phyloP scores from a whole-genome alignment of 768 basidiomycete genomes.

The Auricularia sp. region DNA sequence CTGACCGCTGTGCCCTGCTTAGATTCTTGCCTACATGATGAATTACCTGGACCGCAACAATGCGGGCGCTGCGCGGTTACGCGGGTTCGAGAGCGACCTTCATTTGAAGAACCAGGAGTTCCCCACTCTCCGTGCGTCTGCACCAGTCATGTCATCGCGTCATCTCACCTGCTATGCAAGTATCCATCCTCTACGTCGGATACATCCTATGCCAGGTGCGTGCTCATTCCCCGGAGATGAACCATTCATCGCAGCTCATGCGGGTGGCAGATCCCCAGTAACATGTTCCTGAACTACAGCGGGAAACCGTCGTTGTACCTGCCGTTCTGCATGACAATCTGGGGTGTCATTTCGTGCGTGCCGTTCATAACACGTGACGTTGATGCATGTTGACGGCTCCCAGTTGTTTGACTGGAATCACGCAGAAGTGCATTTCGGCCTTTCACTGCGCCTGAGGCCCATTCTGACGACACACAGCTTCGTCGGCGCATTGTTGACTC shows the following conservation, averaged over 20 bases:
- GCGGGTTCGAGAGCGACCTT: slow-evolving; percentile 63
- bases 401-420: slow-evolving; percentile 31
- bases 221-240: neutral
- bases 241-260: neutral
- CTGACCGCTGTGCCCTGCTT: neutral
- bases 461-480: slow-evolving; percentile 34
- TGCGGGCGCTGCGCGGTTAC: slow-evolving; percentile 52
- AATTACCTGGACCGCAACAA: neutral
- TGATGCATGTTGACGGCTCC: slow-evolving; percentile 23
- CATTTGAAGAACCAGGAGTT: slow-evolving; percentile 53
- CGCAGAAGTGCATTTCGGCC: slow-evolving; percentile 24
- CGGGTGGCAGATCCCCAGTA: slow-evolving; percentile 29
- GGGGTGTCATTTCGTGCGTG: slow-evolving; percentile 45
- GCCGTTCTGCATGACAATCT: slow-evolving; percentile 55
- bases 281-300: slow-evolving; percentile 59
- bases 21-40: slow-evolving; percentile 30
- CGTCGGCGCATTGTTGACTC: slow-evolving; percentile 49
- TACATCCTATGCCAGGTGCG: slow-evolving; percentile 1
- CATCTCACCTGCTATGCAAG: neutral
- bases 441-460: neutral
- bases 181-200: slow-evolving; percentile 2
- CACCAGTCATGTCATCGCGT: neutral
- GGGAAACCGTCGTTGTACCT: slow-evolving; percentile 63
- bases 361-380: slow-evolving; percentile 28
- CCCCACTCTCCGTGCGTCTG: slow-evolving; percentile 34